A percentile compares a stretch with the other conserved stretches of the same genome.
Evolutionary conservation across 176 grass and related monocot species (phyloP).

Genomic region (Ampelocalamus luodianensis): DNA sequence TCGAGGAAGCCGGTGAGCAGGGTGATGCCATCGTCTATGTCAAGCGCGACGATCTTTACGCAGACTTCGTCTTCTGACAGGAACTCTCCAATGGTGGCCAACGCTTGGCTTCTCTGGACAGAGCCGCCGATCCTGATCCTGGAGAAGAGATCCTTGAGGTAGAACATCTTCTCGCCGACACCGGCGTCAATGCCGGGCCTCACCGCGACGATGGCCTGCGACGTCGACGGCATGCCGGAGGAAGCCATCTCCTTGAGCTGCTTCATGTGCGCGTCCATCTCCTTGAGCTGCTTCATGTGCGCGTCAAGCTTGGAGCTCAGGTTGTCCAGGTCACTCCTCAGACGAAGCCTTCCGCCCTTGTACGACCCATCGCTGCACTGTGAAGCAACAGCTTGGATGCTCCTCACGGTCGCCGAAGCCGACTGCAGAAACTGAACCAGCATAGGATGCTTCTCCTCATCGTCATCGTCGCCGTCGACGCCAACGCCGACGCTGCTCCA

Average conservation of each 20-base stretch:
- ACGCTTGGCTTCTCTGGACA: constrained; percentile 51
- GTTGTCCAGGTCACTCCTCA: constrained; percentile 74
- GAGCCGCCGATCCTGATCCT: constrained; percentile 66
- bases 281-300: constrained; percentile 59
- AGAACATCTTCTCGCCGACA: constrained; percentile 70
- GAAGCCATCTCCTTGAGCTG: constrained; percentile 54
- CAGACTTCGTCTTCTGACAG: constrained; percentile 62
- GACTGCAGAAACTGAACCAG: constrained; percentile 46
- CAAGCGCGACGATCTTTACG: constrained; percentile 55
- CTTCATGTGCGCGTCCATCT: constrained; percentile 64
- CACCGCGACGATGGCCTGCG: constrained; percentile 62
- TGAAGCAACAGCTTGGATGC: constrained; percentile 42
- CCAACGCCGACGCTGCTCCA: not conserved
- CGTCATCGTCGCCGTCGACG: not conserved
- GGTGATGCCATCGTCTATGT: constrained; percentile 63
- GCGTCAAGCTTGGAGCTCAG: constrained; percentile 65
- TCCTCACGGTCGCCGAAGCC: constrained; percentile 48
- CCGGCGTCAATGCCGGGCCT: constrained; percentile 55
- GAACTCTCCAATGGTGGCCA: constrained; percentile 70
- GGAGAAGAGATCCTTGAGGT: constrained; percentile 79
- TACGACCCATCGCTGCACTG: constrained; percentile 67
- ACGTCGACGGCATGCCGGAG: constrained; percentile 37
- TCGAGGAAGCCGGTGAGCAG: constrained; percentile 77
- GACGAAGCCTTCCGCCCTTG: constrained; percentile 70
- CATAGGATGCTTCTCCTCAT: not conserved